Evolutionary conservation across 2,329 filamentous ascomycete genomes (phyloP), one percentile per base, ranked within the genome.

Genomic region (Cyphellophora europaea): DNA sequence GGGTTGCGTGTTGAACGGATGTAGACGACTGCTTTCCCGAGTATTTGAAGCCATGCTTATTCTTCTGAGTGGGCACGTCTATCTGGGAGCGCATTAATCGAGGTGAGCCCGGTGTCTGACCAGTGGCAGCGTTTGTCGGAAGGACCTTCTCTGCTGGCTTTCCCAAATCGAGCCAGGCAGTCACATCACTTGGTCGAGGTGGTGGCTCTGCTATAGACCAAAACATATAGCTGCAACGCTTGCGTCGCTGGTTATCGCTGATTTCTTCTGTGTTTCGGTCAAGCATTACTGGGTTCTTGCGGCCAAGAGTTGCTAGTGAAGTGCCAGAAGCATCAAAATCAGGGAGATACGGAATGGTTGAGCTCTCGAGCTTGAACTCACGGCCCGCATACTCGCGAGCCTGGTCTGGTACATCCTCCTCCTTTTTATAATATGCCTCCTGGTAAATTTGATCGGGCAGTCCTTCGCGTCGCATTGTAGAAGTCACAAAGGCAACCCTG

Each of bases 361-460:
- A 77, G 40, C 87, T 81, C 49, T 77, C 72, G 5, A 95, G 62
- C 38, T 76, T 80, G 53, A 93, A 95, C 49, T 93, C 83, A 47
- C 78, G 77, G 3, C 89, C 89, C 5, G 83, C 89, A 59, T 94
- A 96, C 57, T 94, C 86, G 35, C 85, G 71, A 19, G 71, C 59
- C 35, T 80, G 73, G 25, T 79, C 71, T 10, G 88, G 87, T 0
- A 95, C 82, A 57, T 96, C 91, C 33, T 68, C 70, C 42, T 93
- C 85, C 17, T 83, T 70, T 48, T 87, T 83, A 53, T 94, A 96
- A 51, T 80, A 88, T 1, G 88, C 79, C 52, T 87, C 79, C 55
- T 87, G 83, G 44, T 94, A 93, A 32, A 95, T 71, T 11, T 82
- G 71, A 38, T 79, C 67, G 1, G 82, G 81, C 6, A 77, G 59